Evolutionary conservation across 352 stramenopile species (phyloP), one percentile per base, ranked within the genome.

Genomic region (Phytopythium delawarense): DNA sequence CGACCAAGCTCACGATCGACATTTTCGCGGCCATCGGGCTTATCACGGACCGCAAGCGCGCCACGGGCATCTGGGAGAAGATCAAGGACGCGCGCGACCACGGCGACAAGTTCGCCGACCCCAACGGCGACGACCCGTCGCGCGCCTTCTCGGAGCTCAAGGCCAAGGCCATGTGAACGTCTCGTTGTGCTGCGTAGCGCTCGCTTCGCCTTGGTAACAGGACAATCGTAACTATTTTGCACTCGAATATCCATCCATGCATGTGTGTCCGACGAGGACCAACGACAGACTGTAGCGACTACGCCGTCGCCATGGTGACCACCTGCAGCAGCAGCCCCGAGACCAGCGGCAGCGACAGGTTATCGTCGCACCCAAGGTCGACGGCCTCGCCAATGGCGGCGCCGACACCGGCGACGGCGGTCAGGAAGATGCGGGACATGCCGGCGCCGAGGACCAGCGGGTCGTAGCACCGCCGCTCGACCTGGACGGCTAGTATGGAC

Each of bases 1-100:
- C 97, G 9, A 98, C 92, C 42, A 99, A 99, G 78, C 70, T 99
- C 53, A 94, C 98, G 59, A 99, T 99, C 72, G 96, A 99, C 77
- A 64, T 89, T 5, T 84, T 97, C 57, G 94, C 94, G 0, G 53
- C 71, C 13, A 46, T 99, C 12, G 97, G 97, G 8, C 74, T 99
- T 2, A 94, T 98, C 15, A 92, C 84, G 67, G 87, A 98, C 62
- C 91, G 96, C 51, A 99, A 99, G 80, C 88, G 96, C 62, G 97
- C 91, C 32, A 93, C 89, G 30, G 85, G 91, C 11, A 92, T 98
- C 32, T 99, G 96, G 96, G 87, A 83, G 35, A 98, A 98, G 83
- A 97, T 97, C 62, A 74, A 87, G 60, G 76, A 76, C 12, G 70
- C 73, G 35, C 84, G 84, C 63, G 62, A 58, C 35, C 64, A 75